A percentile compares a stretch with the other conserved stretches of the same genome.
Evolutionary conservation across 768 basidiomycete species (phyloP).

Genomic region (Royoungia palumana): DNA sequence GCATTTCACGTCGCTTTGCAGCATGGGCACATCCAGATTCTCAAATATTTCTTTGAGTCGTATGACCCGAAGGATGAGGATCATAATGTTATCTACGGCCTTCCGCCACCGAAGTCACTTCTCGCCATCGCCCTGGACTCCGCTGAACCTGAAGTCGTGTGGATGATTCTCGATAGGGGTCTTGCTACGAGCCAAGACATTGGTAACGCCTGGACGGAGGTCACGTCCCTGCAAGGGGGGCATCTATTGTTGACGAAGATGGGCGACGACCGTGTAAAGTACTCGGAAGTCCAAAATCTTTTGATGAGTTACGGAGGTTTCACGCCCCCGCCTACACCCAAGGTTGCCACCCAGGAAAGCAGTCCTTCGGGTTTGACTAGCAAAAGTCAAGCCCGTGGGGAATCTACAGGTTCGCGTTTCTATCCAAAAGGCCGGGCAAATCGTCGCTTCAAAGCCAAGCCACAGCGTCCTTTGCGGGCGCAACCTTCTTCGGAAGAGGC

Average conservation of each 20-base stretch:
- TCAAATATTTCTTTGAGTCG: constrained; percentile 58
- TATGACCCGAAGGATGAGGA: constrained; percentile 57
- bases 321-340: constrained; percentile 41
- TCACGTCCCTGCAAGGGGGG: constrained; percentile 37
- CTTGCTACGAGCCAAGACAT: constrained; percentile 50
- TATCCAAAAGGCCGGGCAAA: constrained; percentile 9
- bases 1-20: constrained; percentile 65
- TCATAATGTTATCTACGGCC: constrained; percentile 45
- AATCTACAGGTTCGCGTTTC: constrained; percentile 6
- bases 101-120: constrained; percentile 39
- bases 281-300: constrained; percentile 50
- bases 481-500: constrained; percentile 3
- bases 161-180: constrained; percentile 58
- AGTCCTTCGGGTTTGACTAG: constrained; percentile 13
- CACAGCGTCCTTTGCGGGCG: neutral
- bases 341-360: constrained; percentile 7
- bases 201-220: constrained; percentile 47
- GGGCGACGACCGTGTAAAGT: constrained; percentile 33
- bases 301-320: constrained; percentile 50
- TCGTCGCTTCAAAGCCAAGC: constrained; percentile 5
- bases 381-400: constrained; percentile 11
- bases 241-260: constrained; percentile 22
- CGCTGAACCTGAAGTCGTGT: constrained; percentile 59
- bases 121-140: constrained; percentile 60
- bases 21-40: constrained; percentile 48